These are phyloP conservation scores for Neofusicoccum ribis DNA, from an alignment of 2,329 filamentous ascomycete genomes.

Conservation along the genomic window DNA sequence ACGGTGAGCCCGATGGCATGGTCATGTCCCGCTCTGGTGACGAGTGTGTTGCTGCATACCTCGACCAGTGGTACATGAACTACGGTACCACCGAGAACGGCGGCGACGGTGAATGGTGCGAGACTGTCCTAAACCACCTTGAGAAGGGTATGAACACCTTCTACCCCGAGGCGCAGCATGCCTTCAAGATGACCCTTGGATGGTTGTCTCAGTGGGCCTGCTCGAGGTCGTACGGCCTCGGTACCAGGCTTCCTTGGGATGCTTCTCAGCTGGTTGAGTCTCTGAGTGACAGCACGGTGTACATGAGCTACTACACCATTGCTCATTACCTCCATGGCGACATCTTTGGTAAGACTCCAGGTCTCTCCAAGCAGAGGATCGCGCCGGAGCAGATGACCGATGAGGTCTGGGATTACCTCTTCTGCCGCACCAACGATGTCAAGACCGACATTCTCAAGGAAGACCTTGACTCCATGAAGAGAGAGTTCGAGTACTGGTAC, in stretches of 20 bases:
- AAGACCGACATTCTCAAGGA: conserved; percentile 73
- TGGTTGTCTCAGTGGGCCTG: conserved; percentile 98
- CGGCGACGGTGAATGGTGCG: conserved; percentile 75
- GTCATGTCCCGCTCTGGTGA: conserved; percentile 89
- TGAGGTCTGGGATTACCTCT: conserved; percentile 95
- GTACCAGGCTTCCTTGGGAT: conserved; percentile 95
- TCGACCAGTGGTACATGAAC: conserved; percentile 98
- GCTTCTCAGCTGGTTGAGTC: conserved; percentile 86
- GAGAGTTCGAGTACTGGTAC: conserved; percentile 97
- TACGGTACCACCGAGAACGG: conserved; percentile 70
- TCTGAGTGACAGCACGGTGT: conserved; percentile 88
- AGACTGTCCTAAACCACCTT: conserved; percentile 54
- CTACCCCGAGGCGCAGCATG: conserved; percentile 56
- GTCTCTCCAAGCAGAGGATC: conserved; percentile 61
- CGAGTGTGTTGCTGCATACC: conserved; percentile 86
- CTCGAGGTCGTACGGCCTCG: conserved; percentile 85
- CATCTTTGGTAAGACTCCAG: conserved; percentile 75
- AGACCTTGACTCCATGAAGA: conserved; percentile 74
- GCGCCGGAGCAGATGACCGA: conserved; percentile 86
- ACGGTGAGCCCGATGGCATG: conserved; percentile 88
- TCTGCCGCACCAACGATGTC: conserved; percentile 74
- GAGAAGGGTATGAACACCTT: conserved; percentile 73
- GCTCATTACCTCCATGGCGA: conserved; percentile 73
- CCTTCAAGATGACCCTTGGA: conserved; percentile 79
- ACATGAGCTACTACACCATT: conserved; percentile 72